Evolutionary conservation across 2,329 filamentous ascomycete genomes (phyloP), one percentile per base, ranked within the genome.

Genomic region (Aspergillus hortae): DNA sequence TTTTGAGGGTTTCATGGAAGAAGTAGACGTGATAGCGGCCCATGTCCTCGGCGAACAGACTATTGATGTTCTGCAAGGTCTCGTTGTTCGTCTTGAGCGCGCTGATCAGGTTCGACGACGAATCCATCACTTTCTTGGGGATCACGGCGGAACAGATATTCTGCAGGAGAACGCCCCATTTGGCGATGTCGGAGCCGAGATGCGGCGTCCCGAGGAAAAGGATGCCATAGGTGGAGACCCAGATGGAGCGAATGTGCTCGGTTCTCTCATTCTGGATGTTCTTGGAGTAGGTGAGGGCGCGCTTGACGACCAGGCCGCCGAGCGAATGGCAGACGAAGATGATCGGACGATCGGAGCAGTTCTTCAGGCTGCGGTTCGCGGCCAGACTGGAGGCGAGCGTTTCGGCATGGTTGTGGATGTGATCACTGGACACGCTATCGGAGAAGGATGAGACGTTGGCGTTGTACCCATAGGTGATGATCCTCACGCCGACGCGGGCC

Each of bases 161-260:
- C 68, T 90, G 86, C 32, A 90, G 72, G 49, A 87, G 73, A 10
- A 80, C 71, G 0, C 83, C 87, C 86, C 86, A 89, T 60, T 81
- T 79, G 1, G 87, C 87, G 2, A 85, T 71, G 56, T 85, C 84
- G 1, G 86, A 84, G 7, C 87, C 88, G 15, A 79, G 82, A 66
- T 91, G 88, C 6, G 88, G 88, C 12, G 88, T 92, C 12, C 88
- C 88, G 25, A 92, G 77, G 66, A 92, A 92, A 32, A 91, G 77
- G 52, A 91, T 82, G 21, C 84, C 88, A 62, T 86, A 91, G 0
- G 88, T 91, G 1, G 86, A 90, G 9, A 90, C 80, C 59, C 81
- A 90, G 48, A 90, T 82, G 10, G 85, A 86, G 17, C 86, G 80
- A 33, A 84, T 78, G 50, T 87, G 80, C 54, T 88, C 82, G 35